Conservation (phyloP, 2,329 filamentous ascomycete genomes). For the Microdochium nivale region DNA sequence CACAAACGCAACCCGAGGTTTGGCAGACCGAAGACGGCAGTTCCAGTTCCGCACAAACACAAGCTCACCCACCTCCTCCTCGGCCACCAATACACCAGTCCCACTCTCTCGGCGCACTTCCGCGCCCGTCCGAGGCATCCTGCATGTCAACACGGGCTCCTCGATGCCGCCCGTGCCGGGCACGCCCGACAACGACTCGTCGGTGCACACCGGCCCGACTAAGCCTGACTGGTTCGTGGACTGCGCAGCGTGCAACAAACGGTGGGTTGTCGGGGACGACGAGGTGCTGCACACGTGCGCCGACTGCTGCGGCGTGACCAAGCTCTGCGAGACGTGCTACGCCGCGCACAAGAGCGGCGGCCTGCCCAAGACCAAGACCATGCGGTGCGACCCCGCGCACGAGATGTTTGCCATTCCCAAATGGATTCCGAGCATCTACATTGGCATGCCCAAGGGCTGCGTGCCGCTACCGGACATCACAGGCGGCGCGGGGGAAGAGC, state of each 20-base stretch:
- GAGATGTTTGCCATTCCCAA: slow-evolving; percentile 12
- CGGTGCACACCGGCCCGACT: background rate
- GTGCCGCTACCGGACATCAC: slow-evolving; percentile 12
- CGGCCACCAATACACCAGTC: background rate
- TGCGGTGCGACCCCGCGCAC: slow-evolving; percentile 13
- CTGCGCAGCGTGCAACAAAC: slow-evolving; percentile 15
- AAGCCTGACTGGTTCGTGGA: slow-evolving; percentile 12
- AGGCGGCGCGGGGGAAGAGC: slow-evolving; percentile 6
- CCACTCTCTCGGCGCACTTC: background rate
- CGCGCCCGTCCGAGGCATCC: background rate
- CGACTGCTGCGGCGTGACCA: slow-evolving; percentile 14
- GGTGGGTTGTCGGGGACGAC: slow-evolving; percentile 13
- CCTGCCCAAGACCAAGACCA: slow-evolving; percentile 8
- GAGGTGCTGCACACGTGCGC: slow-evolving; percentile 15
- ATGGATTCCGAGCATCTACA: slow-evolving; percentile 11
- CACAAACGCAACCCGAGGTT: no score
- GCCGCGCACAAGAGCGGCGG: slow-evolving; percentile 9
- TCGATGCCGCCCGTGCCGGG: background rate
- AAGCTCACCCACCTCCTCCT: background rate
- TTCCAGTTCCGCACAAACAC: background rate
- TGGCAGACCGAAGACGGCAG: background rate
- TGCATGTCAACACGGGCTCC: background rate
- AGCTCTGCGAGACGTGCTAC: slow-evolving; percentile 13
- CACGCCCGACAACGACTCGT: background rate
- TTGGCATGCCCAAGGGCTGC: slow-evolving; percentile 11